Evolutionary conservation across 331 rosid genomes (phyloP).

Genomic region (Saraca asoca): DNA sequence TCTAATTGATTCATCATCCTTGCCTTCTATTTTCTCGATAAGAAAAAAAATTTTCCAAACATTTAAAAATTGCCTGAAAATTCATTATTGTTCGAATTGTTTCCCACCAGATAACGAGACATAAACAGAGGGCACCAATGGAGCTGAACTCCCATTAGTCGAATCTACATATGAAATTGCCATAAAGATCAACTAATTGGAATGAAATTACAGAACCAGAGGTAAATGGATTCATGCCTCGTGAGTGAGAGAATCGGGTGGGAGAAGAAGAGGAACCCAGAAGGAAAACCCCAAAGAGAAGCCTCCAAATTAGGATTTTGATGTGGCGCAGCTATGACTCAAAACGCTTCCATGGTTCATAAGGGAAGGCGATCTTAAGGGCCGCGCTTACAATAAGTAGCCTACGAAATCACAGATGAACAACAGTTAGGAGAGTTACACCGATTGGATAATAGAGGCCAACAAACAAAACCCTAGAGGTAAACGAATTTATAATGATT

Average conservation of each 20-base stretch:
- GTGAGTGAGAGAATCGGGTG: constrained; percentile 23
- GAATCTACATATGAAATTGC: constrained; percentile 30
- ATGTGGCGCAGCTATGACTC: constrained; percentile 76
- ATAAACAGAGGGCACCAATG: constrained; percentile 33
- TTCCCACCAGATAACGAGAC: constrained; percentile 50
- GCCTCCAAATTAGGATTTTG: constrained; percentile 16
- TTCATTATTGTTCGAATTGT: constrained; percentile 26
- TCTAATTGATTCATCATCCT: constrained; percentile 79
- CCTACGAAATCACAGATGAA: no score
- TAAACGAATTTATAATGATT: no score
- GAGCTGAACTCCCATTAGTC: constrained; percentile 31
- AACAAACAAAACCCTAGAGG: neutral
- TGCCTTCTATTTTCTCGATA: constrained; percentile 23
- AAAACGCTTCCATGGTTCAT: constrained; percentile 68
- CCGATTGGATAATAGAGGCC: no score
- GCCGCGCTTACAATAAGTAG: constrained; percentile 51
- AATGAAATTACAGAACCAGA: constrained; percentile 24
- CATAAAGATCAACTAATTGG: constrained; percentile 21
- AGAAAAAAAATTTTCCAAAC: neutral
- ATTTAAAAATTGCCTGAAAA: neutral
- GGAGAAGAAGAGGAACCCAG: constrained; percentile 42
- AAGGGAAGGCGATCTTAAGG: constrained; percentile 87
- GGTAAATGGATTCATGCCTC: constrained; percentile 29
- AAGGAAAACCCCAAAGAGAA: constrained; percentile 72
- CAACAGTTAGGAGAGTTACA: no score